Evolutionary conservation across 306 rosid genomes (phyloP), one percentile per base, ranked within the genome.

Genomic region (Fagus crenata): DNA sequence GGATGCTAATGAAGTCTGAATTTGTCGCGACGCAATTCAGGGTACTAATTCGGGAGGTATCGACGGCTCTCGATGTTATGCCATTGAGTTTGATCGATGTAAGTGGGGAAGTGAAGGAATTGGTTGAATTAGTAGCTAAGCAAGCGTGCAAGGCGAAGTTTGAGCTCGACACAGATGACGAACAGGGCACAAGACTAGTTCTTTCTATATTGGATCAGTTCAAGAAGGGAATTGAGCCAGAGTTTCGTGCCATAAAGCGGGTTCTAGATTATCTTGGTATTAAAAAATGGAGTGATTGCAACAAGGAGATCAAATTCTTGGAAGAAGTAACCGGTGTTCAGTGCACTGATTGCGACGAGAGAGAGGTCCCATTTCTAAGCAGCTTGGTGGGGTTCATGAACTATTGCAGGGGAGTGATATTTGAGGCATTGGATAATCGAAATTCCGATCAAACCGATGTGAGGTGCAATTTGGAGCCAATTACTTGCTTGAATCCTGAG

Each of bases 61-160:
- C 97, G 7, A 90, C 94, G 0, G 80, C 87, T 1, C 89, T 94
- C 1, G 98, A 94, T 9, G 94, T 90, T 69, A 41, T 89, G 5
- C 96, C 93, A 0, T 78, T 90, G 32, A 53, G 54, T 2, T n/a
- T 13, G 59, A 67, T 90, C 65, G 73, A 83, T 2, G 70, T 89
- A 0, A 73, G 85, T 1, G 69, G 40, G 1, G 98, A 94, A 61
- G 94, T 94, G 11, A 89, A 77, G 67, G 98, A 94, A 75, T 43
- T 94, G 3, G 83, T 90, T 4, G 89, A 88, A 18, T 71, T 94
- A 31, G 78, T 90, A 0, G 69, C 84, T 1, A 88, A 77, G 81
- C 98, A 94, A 84, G 88, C 94, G 0, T 54, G 93, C 35, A 90
- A 64, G 42, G 83, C 69, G 15, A 85, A 73, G 18, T 43, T 92